Evolutionary conservation across 768 basidiomycete genomes (phyloP), one percentile per base, ranked within the genome.

Genomic region (Tricholomella constricta): DNA sequence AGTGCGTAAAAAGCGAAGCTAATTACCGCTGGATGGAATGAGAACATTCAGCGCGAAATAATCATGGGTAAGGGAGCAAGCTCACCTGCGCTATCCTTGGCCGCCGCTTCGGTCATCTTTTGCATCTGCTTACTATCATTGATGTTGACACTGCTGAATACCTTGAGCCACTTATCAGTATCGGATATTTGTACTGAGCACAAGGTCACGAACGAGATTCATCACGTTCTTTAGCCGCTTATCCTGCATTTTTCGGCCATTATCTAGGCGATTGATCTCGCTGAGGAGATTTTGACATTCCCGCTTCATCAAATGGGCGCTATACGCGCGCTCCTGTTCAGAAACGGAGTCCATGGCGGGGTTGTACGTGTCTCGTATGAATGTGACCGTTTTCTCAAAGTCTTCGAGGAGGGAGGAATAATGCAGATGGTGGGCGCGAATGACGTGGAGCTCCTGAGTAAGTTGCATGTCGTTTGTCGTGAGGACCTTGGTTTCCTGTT

Each of bases 361-460:
- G 58, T 81, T 78, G 6, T 45, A 51, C 0, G 76, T 78, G 14
- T 70, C 63, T 23, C 64, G 58, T 17, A 82, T 66, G 44, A 83
- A 83, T 1, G 58, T 15, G 32, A 85, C 76, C 2, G 80, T 72
- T 58, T 83, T 80, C 6, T 61, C 62, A 56, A 84, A 84, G 53
- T 84, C 80, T 14, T 77, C 72, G 4, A 86, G 71, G 14, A 86
- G 74, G 8, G 78, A 76, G 6, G 72, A 69, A 63, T 85, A 83
- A 64, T 83, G 80, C 3, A 86, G 72, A 27, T 80, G 75, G 55
- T 85, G 83, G 0, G 84, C 84, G 32, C 80, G 81, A 52, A 86
- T 72, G 55, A 80, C 69, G 55, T 86, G 82, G 36, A 86, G 70
- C 45, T 81, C 75, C 14, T 70, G 73, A 1, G 82, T 82, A 37